phyloP scores from a whole-genome alignment of 2,329 filamentous ascomycete genomes.

The Graphilbum sp. region DNA sequence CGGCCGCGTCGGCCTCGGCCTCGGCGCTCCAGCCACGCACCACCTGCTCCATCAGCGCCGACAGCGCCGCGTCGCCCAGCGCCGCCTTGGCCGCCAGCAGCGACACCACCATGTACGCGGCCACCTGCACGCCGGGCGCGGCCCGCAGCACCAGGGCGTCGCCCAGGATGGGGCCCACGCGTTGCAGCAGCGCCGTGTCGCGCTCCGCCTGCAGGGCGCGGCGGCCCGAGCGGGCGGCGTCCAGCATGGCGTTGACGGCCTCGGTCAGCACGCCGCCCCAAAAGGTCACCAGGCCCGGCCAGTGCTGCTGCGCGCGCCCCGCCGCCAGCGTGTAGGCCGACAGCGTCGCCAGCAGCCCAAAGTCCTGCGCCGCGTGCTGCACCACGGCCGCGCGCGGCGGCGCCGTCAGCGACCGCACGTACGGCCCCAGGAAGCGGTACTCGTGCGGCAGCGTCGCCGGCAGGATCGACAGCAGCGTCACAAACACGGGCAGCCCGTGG shows the following conservation, averaged over 20 bases:
- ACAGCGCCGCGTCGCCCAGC: conserved; percentile 64
- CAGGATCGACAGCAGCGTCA: conserved; percentile 73
- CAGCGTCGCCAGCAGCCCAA: conserved; percentile 56
- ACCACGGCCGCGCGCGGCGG: conserved; percentile 72
- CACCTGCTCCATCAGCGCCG: conserved; percentile 79
- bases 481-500: conserved; percentile 71
- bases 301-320: conserved; percentile 54
- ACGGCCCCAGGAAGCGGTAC: conserved; percentile 75
- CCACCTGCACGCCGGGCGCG: conserved; percentile 64
- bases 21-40: conserved; percentile 60
- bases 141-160: conserved; percentile 62
- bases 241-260: conserved; percentile 67
- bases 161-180: conserved; percentile 53
- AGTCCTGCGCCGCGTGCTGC: conserved; percentile 65
- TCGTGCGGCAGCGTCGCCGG: conserved; percentile 57
- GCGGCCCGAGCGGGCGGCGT: conserved; percentile 59
- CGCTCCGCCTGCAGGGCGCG: conserved; percentile 62
- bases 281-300: conserved; percentile 66
- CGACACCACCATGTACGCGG: conserved; percentile 80
- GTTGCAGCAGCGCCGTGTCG: conserved; percentile 59
- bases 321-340: conserved; percentile 67
- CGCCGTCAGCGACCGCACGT: conserved; percentile 58
- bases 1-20: conserved; percentile 57
- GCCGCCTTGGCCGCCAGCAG: conserved; percentile 71
- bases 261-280: conserved; percentile 85